A percentile compares a stretch with the other conserved stretches of the same genome.
These are phyloP conservation scores for Hypoxylon sp. DNA, from an alignment of 2,329 filamentous ascomycete species.

Conservation along the genomic window DNA sequence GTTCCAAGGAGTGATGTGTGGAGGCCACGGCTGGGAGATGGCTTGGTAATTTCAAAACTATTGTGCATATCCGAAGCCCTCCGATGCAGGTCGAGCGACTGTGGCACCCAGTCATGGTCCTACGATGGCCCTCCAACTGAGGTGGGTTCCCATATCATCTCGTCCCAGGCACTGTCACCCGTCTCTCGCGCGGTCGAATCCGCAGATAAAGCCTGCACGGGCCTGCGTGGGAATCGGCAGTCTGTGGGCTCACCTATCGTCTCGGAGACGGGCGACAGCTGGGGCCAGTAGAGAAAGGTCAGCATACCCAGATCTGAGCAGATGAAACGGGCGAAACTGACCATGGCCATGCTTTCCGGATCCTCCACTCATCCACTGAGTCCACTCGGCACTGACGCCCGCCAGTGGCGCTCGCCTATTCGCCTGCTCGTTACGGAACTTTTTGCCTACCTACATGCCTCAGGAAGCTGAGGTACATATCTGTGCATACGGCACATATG, in stretches of 20 bases:
- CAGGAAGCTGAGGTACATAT: neutral
- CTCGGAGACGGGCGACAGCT: neutral
- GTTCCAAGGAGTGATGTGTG: neutral
- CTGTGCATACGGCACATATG: neutral
- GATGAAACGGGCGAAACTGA: neutral
- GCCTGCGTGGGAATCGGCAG: too few species aligned
- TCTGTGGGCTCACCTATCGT: neutral
- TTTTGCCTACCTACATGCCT: neutral
- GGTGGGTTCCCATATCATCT: neutral
- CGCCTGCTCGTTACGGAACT: neutral
- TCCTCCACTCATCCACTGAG: neutral
- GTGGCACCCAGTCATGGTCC: conserved; percentile 1
- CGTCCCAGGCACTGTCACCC: neutral
- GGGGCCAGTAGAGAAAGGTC: neutral
- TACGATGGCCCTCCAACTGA: neutral
- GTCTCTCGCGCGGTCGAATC: neutral
- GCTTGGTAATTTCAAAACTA: conserved; percentile 4
- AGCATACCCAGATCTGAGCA: neutral
- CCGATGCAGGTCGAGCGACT: conserved; percentile 22
- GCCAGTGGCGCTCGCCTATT: neutral
- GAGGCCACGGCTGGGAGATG: neutral
- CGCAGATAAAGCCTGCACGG: neutral
- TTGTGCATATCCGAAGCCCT: conserved; percentile 19
- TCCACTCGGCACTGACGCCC: neutral
- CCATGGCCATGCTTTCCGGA: neutral